Percentiles rank a stretch among this genome's conserved stretches.
phyloP scores from a whole-genome alignment of 331 rosid genomes.

The Cydonia oblonga region DNA sequence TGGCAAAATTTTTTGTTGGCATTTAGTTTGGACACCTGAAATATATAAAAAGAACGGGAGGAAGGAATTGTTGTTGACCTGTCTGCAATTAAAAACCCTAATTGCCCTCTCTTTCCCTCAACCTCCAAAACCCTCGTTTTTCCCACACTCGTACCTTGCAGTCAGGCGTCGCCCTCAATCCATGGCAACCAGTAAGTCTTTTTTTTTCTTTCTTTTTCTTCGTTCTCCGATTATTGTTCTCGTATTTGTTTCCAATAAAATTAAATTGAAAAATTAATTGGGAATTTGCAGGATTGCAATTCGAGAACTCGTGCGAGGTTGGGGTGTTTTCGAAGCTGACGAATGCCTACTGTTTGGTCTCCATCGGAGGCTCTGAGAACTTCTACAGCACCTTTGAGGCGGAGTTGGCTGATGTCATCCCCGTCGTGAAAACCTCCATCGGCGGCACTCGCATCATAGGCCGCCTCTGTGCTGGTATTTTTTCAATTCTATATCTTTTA shows the following conservation, averaged over 20 bases:
- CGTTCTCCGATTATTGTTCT: not conserved
- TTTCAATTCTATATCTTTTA: not conserved
- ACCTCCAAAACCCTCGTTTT: not conserved
- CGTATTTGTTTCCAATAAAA: not conserved
- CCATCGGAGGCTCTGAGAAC: conserved; percentile 91
- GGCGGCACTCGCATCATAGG: conserved; percentile 82
- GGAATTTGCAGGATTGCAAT: conserved; percentile 54
- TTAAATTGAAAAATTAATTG: not conserved
- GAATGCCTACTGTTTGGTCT: conserved; percentile 92
- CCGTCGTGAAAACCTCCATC: conserved; percentile 80
- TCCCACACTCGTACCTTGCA: not conserved
- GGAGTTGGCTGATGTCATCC: conserved; percentile 67
- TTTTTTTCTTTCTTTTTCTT: not conserved
- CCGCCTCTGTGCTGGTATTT: conserved; percentile 83
- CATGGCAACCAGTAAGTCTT: conserved; percentile 18
- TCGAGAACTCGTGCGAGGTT: conserved; percentile 80
- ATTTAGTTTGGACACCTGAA: not conserved
- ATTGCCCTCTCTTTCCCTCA: not conserved
- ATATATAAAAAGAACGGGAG: too few species aligned
- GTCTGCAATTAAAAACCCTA: not conserved
- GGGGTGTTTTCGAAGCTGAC: conserved; percentile 95
- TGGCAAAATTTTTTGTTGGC: too few species aligned
- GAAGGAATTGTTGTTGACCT: not conserved
- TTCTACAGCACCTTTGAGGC: conserved; percentile 76
- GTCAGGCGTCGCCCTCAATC: not conserved